Percentiles rank a stretch among this genome's conserved stretches.
These are phyloP conservation scores for Sistotremastrum niveocremeum DNA, from an alignment of 768 basidiomycete genomes.

Conservation along the genomic window DNA sequence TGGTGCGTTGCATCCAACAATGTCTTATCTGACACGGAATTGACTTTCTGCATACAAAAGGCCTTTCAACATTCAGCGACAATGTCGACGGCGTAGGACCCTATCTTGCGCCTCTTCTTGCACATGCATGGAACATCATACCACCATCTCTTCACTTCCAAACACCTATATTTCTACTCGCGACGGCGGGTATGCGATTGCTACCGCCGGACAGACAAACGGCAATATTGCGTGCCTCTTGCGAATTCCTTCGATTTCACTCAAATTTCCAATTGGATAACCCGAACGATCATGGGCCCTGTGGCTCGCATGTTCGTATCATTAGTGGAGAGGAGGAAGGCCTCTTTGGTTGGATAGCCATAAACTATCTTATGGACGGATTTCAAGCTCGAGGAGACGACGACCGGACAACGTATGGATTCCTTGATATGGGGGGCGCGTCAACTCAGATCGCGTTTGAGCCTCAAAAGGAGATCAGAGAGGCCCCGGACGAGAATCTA, in stretches of 20 bases:
- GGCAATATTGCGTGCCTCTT: constrained; percentile 61
- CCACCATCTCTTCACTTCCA: constrained; percentile 74
- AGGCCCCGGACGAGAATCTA: constrained; percentile 44
- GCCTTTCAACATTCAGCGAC: constrained; percentile 71
- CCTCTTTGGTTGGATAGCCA: constrained; percentile 96
- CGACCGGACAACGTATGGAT: constrained; percentile 81
- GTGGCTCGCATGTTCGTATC: constrained; percentile 84
- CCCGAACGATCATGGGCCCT: constrained; percentile 58
- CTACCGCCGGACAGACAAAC: constrained; percentile 56
- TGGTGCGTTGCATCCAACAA: constrained; percentile 38
- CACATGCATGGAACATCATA: constrained; percentile 69
- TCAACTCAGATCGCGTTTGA: constrained; percentile 99
- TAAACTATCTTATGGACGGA: constrained; percentile 98
- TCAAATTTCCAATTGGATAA: constrained; percentile 69
- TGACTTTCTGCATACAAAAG: constrained; percentile 24
- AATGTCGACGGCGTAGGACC: constrained; percentile 53
- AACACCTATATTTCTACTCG: constrained; percentile 88
- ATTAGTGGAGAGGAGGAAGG: constrained; percentile 99
- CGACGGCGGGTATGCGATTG: constrained; percentile 96
- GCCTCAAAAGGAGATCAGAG: constrained; percentile 46
- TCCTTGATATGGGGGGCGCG: constrained; percentile 98
- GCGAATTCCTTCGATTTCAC: constrained; percentile 57
- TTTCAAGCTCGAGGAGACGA: constrained; percentile 41
- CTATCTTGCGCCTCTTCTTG: constrained; percentile 73
- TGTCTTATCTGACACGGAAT: neutral